Base-by-base conservation (phyloP, 2,329 filamentous ascomycete species). In the Hymenoscyphus linearis region DNA sequence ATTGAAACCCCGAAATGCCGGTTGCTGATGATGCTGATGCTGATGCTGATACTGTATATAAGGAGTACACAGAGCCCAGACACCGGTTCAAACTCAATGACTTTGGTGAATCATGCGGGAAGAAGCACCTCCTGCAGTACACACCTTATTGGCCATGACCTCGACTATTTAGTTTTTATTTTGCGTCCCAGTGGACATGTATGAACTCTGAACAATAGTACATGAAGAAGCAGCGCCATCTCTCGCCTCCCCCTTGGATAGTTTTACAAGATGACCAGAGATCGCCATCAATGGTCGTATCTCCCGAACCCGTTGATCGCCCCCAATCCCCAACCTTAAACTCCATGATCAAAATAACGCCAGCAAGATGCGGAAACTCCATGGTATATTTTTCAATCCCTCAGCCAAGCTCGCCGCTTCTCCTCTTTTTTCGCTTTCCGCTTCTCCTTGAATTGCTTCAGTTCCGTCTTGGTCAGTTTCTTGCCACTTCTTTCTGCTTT, bases 391-490 rank as follows among this genome's bases (percentile, higher is more conserved):
- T 31, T 25, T 87, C 77, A 97, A 76, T 96, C 93, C 70, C 87
- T 81, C 70, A 98, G 76, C 91, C 95, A 99, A 10, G 92, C 93
- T 66, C 93, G 81, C 64, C 93, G 83, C 78, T 96, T 98, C 79
- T 97, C 92, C 74, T 97, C 92, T 77, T 98, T 98, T 78, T 86
- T 91, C 52, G 90, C 90, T 64, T 86, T 84, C 65, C 92, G 82
- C 82, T 96, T 96, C 75, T 96, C 89, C 76, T 93, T 95, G 78
- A 93, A 96, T 60, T 88, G 86, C 78, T 96, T 93, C 66, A 99
- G 78, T 77, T 99, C 91, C 64, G 89, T 81, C 80, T 93, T 96
- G 60, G 79, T 88, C 26, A 93, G 81, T 76, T 91, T 92, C 82
- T 95, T 93, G 59, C 87, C 86, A 61, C 89, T 87, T 60, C 95